These are phyloP conservation scores for Pleomassaria siparia DNA, from an alignment of 2,329 filamentous ascomycete genomes.

Conservation along the genomic window DNA sequence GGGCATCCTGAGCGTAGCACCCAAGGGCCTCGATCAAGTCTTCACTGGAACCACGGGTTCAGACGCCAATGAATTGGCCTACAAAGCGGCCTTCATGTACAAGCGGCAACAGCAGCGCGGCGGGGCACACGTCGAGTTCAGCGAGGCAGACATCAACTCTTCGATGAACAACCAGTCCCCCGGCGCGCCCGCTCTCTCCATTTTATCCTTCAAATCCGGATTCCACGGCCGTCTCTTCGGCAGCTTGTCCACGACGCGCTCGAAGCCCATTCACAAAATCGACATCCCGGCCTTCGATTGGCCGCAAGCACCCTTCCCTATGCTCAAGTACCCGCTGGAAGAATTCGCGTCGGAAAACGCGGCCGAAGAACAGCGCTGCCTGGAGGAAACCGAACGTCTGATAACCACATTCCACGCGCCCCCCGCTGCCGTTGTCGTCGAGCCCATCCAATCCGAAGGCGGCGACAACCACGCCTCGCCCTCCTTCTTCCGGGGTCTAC, in stretches of 20 bases:
- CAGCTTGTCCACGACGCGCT: constrained; percentile 82
- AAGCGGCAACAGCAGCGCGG: constrained; percentile 79
- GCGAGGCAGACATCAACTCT: constrained; percentile 69
- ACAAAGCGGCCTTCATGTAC: constrained; percentile 96
- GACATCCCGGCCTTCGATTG: constrained; percentile 95
- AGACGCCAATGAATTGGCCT: constrained; percentile 91
- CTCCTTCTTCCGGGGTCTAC: constrained; percentile 81
- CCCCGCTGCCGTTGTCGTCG: constrained; percentile 78
- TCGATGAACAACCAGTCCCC: constrained; percentile 81
- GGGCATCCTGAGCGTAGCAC: constrained; percentile 79
- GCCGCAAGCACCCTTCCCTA: constrained; percentile 86
- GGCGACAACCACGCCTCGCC: constrained; percentile 93
- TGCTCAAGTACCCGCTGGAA: constrained; percentile 83
- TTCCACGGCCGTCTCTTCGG: constrained; percentile 94
- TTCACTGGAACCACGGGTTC: constrained; percentile 89
- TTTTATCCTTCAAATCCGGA: constrained; percentile 82
- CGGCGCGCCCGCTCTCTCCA: constrained; percentile 76
- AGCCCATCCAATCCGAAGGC: constrained; percentile 91
- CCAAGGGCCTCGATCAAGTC: constrained; percentile 81
- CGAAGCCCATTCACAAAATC: constrained; percentile 92
- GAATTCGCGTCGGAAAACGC: constrained; percentile 78
- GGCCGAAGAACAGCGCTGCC: constrained; percentile 75
- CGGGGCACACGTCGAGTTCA: constrained; percentile 76
- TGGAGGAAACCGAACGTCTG: constrained; percentile 80
- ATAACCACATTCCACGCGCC: constrained; percentile 78